Conservation (phyloP, 441 rosid species). For the Arabidopsis lyrata region DNA sequence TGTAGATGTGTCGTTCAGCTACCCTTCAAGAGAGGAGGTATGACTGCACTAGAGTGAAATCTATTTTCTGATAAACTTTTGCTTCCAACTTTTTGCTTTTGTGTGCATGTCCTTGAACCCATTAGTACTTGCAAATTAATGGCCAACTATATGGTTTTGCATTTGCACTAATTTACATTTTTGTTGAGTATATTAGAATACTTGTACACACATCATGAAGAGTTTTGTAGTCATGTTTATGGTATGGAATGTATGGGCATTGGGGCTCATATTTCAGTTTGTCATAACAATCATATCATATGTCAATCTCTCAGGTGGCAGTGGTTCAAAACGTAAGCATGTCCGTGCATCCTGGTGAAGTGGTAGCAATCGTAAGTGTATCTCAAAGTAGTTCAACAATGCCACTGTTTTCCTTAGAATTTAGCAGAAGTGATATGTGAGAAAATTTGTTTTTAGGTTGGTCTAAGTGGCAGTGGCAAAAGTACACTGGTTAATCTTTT, state of each 20-base stretch:
- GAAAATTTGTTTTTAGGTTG: slow-evolving; percentile 62
- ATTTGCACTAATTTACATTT: background rate
- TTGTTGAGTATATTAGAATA: slow-evolving; percentile 4
- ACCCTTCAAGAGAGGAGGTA: slow-evolving; percentile 78
- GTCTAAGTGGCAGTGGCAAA: slow-evolving; percentile 98
- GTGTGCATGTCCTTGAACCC: slow-evolving; percentile 22
- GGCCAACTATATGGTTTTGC: slow-evolving; percentile 1
- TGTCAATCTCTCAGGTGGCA: slow-evolving; percentile 58
- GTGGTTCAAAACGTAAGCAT: slow-evolving; percentile 72
- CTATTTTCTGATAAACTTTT: background rate
- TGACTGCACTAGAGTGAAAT: slow-evolving; percentile 35
- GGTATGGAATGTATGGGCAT: background rate
- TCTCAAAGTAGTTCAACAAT: slow-evolving; percentile 16
- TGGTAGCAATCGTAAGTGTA: slow-evolving; percentile 77
- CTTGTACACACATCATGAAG: background rate
- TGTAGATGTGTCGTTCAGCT: slow-evolving; percentile 68
- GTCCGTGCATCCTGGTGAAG: slow-evolving; percentile 81
- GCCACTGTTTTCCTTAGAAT: slow-evolving; percentile 27
- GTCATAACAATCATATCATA: slow-evolving; percentile 23
- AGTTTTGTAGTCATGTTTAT: background rate
- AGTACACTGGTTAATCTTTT: slow-evolving; percentile 90
- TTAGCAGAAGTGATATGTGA: slow-evolving; percentile 23
- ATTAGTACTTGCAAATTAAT: slow-evolving; percentile 11
- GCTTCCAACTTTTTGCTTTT: slow-evolving; percentile 15
- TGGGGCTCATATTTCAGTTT: background rate